Conservation (phyloP, 345 rosid genomes). For the Eucalyptus albens region DNA sequence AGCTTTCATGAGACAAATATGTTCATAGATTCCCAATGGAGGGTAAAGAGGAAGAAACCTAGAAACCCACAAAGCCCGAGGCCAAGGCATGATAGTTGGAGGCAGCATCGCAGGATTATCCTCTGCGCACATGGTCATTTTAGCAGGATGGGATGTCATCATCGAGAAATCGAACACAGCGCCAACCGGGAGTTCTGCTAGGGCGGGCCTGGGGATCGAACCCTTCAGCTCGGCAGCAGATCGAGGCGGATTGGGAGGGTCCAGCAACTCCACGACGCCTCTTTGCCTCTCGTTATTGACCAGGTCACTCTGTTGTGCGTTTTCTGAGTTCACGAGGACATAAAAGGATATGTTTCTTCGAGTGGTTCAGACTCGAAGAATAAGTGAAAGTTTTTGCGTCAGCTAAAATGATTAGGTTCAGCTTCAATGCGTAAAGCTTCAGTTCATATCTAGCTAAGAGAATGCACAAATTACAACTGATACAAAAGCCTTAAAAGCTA, state of each 20-base stretch:
- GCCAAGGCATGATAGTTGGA: slow-evolving; percentile 3
- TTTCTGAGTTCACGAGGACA: neutral
- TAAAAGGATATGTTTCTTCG: neutral
- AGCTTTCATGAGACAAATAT: neutral
- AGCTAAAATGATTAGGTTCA: neutral
- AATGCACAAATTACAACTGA: neutral
- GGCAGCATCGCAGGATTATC: slow-evolving; percentile 12
- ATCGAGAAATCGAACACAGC: neutral
- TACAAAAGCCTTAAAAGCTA: neutral
- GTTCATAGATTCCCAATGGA: neutral
- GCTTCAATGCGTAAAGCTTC: neutral
- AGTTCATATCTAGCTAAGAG: neutral
- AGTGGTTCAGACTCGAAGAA: neutral
- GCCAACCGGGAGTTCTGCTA: neutral
- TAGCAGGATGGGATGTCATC: neutral
- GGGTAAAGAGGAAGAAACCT: too few relatives aligned
- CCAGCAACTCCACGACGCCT: neutral
- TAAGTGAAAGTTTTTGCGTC: neutral
- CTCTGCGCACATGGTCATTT: neutral
- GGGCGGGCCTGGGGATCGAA: neutral
- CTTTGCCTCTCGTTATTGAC: neutral
- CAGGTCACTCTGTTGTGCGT: neutral
- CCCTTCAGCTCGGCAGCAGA: neutral
- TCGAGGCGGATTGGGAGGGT: neutral
- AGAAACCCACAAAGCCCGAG: neutral